Conservation (phyloP, 768 basidiomycete species). For the Leucocoprinus birnbaumii region DNA sequence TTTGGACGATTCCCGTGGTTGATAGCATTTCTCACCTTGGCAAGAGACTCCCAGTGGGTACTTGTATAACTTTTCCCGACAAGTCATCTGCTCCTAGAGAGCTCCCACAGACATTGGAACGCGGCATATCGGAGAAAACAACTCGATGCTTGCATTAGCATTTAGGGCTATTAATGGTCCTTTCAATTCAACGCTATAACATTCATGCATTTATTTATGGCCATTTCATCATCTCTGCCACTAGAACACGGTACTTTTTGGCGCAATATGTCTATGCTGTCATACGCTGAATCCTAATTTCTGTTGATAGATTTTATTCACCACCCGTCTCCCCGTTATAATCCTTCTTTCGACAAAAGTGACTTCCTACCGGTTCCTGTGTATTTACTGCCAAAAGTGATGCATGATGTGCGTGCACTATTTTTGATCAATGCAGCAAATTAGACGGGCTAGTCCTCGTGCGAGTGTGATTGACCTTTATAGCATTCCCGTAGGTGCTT, state of each 20-base stretch:
- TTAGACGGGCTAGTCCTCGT: neutral
- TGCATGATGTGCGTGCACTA: neutral
- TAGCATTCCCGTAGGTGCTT: constrained; percentile 1
- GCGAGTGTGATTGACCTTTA: neutral
- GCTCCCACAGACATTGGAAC: neutral
- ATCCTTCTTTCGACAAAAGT: neutral
- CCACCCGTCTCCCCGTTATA: neutral
- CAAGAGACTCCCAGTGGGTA: too few species aligned
- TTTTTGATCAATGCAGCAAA: neutral
- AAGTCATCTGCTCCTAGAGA: neutral
- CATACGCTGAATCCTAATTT: neutral
- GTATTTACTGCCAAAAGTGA: neutral
- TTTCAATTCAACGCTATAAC: constrained; percentile 9
- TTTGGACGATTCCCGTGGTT: too few species aligned
- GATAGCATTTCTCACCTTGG: too few species aligned
- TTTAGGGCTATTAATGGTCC: neutral
- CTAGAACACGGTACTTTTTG: constrained; percentile 1
- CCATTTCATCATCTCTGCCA: constrained; percentile 5
- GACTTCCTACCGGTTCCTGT: neutral
- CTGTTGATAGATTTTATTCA: neutral
- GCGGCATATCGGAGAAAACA: neutral
- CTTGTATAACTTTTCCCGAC: too few species aligned
- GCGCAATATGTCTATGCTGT: neutral
- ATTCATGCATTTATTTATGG: constrained; percentile 2
- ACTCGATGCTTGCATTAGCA: neutral